Percentiles rank a stretch among this genome's conserved stretches.
Conservation (phyloP, 2,329 filamentous ascomycete genomes). For the Fusarium setosum region DNA sequence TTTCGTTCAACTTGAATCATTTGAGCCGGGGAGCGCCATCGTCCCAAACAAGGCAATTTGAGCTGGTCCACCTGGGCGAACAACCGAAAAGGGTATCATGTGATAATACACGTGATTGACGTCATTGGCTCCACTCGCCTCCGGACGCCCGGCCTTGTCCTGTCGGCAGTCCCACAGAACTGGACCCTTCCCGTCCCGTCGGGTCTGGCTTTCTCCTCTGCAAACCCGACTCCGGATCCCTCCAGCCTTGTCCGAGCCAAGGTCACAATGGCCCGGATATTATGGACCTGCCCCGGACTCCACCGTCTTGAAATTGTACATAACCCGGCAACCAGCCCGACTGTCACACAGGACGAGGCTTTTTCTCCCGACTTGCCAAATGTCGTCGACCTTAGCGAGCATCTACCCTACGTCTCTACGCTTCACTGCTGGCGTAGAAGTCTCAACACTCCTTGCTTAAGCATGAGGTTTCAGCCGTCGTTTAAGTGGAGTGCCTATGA, state of each 20-base stretch:
- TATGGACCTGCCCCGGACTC: neutral
- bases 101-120: neutral
- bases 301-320: neutral
- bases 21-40: too few relatives aligned
- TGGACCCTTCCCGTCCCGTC: neutral
- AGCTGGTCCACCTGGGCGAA: too few relatives aligned
- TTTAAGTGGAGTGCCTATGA: too few relatives aligned
- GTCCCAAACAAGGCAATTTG: too few relatives aligned
- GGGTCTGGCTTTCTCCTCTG: neutral
- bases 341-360: too few relatives aligned
- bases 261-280: neutral
- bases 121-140: constrained; percentile 1
- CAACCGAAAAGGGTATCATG: neutral
- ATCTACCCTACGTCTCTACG: too few relatives aligned
- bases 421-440: too few relatives aligned
- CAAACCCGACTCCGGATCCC: neutral
- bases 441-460: too few relatives aligned
- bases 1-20: neutral
- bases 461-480: too few relatives aligned
- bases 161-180: neutral
- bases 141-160: neutral
- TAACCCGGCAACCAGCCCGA: too few relatives aligned
- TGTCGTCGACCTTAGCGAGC: too few relatives aligned
- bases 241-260: neutral
- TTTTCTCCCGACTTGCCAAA: too few relatives aligned